Base-by-base conservation (phyloP, 2,329 filamentous ascomycete species). In the Curvularia lunata region DNA sequence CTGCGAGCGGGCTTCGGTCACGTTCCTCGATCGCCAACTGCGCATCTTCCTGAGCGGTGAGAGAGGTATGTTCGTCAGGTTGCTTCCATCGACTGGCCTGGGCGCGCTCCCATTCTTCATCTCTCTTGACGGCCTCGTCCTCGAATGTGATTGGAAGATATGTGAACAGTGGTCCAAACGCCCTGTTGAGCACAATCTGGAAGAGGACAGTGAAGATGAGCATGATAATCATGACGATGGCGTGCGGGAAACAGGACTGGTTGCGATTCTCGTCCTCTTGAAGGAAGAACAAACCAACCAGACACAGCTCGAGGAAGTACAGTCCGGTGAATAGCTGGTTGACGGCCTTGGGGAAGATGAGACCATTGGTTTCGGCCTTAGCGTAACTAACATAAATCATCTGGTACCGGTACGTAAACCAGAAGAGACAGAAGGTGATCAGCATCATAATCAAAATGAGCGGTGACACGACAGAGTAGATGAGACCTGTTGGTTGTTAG, bases 91-190 rank as follows among this genome's bases (percentile, higher is more conserved):
- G 88, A 21, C 82, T 82, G 56, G 88, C 87, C 73, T 96, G 92
- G 3, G 88, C 89, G 46, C 89, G 84, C 66, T 92, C 89, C 72
- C 98, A 99, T 38, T 90, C 91, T 70, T 94, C 87, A 66, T 99
- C 95, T 6, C 94, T 88, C n/a, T 91, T 81, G 0, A 95, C 91
- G 2, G 95, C 95, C 72, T 97, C 94, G 63, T 98, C 95, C 75
- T 99, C 95, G 54, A 98, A 87, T 0, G 94, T 98, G 63, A 98
- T 96, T 0, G 95, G 95, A 3, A 99, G 81, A 70, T 97, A 97
- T 38, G 90, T 86, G 73, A 96, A 88, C 9, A 99, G 83, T 2
- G 95, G 94, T 0, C 86, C 86, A 66, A 99, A 98, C 0, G 92
- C 90, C 52, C 82, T 80, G 75, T 97, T 97, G 50, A 98, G 82